Base-by-base conservation (phyloP, 2,329 filamentous ascomycete species). In the Truncatella angustata region DNA sequence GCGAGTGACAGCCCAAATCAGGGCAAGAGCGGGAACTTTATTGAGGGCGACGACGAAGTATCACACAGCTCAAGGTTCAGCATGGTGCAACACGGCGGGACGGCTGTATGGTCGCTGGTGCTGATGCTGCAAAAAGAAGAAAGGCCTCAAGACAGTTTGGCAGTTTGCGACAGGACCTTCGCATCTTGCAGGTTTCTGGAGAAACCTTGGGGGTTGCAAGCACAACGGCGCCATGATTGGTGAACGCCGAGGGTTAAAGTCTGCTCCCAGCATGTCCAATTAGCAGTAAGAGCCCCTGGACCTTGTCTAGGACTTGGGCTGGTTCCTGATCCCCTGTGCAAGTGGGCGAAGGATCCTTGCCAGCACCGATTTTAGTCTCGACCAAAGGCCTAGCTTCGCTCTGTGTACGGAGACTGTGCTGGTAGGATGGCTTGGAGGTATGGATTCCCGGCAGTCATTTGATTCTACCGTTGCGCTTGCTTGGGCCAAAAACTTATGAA, bases 171-270 rank as follows among this genome's bases (percentile, higher is more conserved):
- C 10, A 23, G 40, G 24, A 43, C 40, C 40, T 43, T 21, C 40
- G 16, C 40, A 43, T 43, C 18, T 10, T 43, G 40, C 40, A 24
- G 16, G 11, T 20, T n/a, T 14, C 21, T 43, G 5, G 12, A 23
- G 12, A 43, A 26, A 43, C 40, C 40, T 43, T 43, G 40, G 10
- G 40, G 40, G 40, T 21, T 3, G 21, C 20, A 20, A 32, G 28
- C 40, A 24, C 40, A n/a, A 43, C 40, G 20, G 40, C 40, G 14
- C 20, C 21, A 23, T 43, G 40, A 43, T 43, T 43, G 40, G 40
- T 20, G 40, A 43, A 20, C 10, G 40, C 40, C 6, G 18, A 24
- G 16, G 36, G 36, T 20, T n/a, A 20, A 21, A 10, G 21, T 43
- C 40, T 26, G 5, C 36, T 39, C 36, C 36, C n/a, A 39, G 12